These are phyloP conservation scores for Stagonosporopsis rhizophila DNA, from an alignment of 2,329 filamentous ascomycete genomes.

Conservation along the genomic window DNA sequence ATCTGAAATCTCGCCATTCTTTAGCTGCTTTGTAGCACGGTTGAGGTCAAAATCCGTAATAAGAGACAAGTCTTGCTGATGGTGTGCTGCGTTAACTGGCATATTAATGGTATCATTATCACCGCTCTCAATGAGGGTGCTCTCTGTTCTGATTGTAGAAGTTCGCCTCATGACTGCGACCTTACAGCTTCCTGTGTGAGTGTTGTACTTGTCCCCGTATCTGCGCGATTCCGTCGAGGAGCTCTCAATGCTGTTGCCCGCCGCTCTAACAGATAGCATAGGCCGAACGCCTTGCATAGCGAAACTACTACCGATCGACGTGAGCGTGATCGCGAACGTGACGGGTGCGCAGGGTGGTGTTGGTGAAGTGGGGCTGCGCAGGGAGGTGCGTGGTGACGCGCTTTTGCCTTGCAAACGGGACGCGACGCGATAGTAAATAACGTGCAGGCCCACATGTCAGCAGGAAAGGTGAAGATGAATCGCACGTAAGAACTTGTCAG, in stretches of 20 bases:
- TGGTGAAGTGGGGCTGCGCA: background rate
- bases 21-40: slow-evolving; percentile 26
- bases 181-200: background rate
- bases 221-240: background rate
- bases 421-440: background rate
- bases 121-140: background rate
- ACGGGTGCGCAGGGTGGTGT: background rate
- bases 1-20: slow-evolving; percentile 35
- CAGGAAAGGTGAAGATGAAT: slow-evolving; percentile 9
- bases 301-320: background rate
- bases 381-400: background rate
- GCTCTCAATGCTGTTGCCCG: background rate
- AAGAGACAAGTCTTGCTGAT: slow-evolving; percentile 11
- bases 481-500: background rate
- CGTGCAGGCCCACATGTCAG: background rate
- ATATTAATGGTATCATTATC: background rate
- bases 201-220: background rate
- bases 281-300: slow-evolving; percentile 14
- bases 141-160: background rate
- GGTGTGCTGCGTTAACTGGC: background rate
- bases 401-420: background rate
- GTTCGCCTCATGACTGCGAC: background rate
- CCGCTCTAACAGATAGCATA: slow-evolving; percentile 7
- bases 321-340: background rate
- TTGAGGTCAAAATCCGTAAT: slow-evolving; percentile 20